Evolutionary conservation across 345 rosid species (phyloP).

Genomic region (Salix dunnii): DNA sequence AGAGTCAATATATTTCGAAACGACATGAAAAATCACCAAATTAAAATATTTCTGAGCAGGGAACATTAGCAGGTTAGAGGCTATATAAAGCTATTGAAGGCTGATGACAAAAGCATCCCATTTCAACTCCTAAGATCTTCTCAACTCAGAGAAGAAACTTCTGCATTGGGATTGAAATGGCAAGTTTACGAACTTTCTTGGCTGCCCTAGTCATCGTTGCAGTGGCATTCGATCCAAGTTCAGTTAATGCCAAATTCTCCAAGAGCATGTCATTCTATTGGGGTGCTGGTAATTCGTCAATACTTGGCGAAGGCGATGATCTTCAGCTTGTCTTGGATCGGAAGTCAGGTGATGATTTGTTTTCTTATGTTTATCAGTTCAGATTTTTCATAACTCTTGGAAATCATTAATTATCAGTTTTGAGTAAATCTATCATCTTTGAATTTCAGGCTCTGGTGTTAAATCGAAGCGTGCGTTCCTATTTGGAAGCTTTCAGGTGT

Average conservation of each 20-base stretch:
- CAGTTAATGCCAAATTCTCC: constrained; percentile 43
- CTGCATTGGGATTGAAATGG: constrained; percentile 35
- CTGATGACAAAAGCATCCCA: constrained; percentile 17
- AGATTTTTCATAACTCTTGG: not conserved
- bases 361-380: not conserved
- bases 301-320: constrained; percentile 36
- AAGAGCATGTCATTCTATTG: constrained; percentile 55
- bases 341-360: constrained; percentile 40
- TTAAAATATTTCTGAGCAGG: not conserved
- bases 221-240: constrained; percentile 31
- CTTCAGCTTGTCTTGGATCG: constrained; percentile 59
- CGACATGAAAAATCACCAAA: too few relatives aligned
- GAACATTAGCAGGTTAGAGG: not conserved
- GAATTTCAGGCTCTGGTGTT: constrained; percentile 50
- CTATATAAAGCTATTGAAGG: not conserved
- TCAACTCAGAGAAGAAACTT: not conserved
- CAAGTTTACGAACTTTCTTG: constrained; percentile 17
- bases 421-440: not conserved
- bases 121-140: constrained; percentile 7
- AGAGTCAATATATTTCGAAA: constrained; percentile 7
- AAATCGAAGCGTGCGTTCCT: constrained; percentile 55
- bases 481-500: constrained; percentile 74
- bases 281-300: constrained; percentile 47
- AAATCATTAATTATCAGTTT: not conserved
- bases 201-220: constrained; percentile 27